Percentiles rank a stretch among this genome's conserved stretches.
These are phyloP conservation scores for Balamuthia mandrillaris DNA, from an alignment of 208 protist genomes.

Conservation along the genomic window DNA sequence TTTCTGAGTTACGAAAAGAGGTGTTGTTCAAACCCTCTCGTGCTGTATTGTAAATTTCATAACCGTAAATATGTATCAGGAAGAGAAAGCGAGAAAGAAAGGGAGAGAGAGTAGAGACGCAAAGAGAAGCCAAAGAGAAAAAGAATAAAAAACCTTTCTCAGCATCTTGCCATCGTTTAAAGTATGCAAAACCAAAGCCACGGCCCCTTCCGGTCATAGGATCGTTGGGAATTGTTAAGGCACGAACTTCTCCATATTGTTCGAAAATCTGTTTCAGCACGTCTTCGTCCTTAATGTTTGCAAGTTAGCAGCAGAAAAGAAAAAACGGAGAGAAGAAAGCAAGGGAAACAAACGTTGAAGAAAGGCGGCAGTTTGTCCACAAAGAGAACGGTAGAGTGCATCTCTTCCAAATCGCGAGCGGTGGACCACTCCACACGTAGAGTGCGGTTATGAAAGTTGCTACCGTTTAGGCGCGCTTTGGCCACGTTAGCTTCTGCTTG, in stretches of 20 bases:
- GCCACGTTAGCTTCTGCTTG: background rate
- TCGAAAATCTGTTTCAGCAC: background rate
- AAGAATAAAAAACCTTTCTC: too few relatives aligned
- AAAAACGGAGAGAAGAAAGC: background rate
- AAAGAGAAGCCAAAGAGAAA: too few relatives aligned
- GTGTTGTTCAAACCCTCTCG: background rate
- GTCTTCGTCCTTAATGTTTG: background rate
- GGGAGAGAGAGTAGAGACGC: background rate
- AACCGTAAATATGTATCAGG: background rate
- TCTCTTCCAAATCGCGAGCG: background rate
- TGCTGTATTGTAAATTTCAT: background rate
- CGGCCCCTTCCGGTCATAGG: background rate
- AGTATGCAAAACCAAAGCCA: background rate
- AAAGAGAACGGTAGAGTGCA: constrained; percentile 8
- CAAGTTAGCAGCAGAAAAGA: background rate
- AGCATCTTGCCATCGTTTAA: background rate
- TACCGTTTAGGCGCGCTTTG: background rate
- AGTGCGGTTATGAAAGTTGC: background rate
- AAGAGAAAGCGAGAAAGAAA: background rate
- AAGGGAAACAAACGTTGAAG: background rate
- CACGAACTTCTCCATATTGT: background rate
- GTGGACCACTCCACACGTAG: background rate
- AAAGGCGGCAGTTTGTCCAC: background rate
- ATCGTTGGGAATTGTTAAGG: background rate
- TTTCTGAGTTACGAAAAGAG: background rate